Evolutionary conservation across 1,139 yeast genomes (phyloP).

Genomic region (Nakaseomyces delphensis): DNA sequence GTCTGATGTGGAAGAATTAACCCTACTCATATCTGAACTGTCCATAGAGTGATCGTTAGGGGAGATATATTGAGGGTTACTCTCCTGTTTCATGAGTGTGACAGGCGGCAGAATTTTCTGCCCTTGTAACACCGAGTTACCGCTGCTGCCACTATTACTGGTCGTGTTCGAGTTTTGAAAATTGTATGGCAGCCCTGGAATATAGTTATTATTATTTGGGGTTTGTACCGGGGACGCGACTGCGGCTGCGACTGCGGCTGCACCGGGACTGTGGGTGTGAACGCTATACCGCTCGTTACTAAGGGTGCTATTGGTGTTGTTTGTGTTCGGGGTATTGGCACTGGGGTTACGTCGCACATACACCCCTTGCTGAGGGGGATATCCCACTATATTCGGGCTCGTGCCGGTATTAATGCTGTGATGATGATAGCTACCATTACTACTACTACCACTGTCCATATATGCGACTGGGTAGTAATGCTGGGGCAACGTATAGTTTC

Average conservation of each 20-base stretch:
- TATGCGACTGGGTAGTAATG: constrained; percentile 1
- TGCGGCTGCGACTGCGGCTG: no score
- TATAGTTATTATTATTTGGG: neutral
- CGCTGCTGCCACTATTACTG: neutral
- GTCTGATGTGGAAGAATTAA: neutral
- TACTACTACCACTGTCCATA: neutral
- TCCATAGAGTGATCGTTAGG: neutral
- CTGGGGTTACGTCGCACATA: neutral
- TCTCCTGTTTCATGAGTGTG: constrained; percentile 1
- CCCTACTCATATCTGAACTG: neutral
- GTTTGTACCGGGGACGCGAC: no score
- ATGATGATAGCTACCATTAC: neutral
- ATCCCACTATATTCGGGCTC: neutral
- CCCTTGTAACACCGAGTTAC: neutral
- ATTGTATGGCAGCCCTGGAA: neutral
- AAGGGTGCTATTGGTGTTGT: neutral
- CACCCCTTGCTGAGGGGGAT: neutral
- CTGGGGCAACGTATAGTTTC: neutral
- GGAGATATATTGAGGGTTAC: neutral
- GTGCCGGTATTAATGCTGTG: neutral
- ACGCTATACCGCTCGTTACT: neutral
- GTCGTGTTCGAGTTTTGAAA: neutral
- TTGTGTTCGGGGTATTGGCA: neutral
- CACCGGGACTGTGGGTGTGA: neutral
- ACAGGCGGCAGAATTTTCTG: neutral